A percentile compares a stretch with the other conserved stretches of the same genome.
phyloP scores from a whole-genome alignment of 2,329 filamentous ascomycete species.

The Fusarium liriodendri region DNA sequence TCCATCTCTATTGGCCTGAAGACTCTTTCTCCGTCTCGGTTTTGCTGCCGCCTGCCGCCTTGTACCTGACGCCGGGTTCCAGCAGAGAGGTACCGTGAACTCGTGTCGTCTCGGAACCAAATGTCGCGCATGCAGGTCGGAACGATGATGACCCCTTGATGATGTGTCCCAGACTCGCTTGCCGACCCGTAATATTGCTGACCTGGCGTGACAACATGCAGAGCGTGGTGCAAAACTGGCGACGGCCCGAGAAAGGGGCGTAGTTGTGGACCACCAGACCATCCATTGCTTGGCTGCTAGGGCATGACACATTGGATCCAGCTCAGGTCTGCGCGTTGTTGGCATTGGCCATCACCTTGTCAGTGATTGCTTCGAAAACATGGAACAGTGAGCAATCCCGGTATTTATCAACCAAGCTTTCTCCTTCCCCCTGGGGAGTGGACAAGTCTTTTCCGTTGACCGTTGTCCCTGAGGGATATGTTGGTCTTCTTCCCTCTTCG shows the following conservation, averaged over 20 bases:
- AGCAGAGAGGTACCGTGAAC: background rate
- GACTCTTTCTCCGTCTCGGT: background rate
- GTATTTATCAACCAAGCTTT: slow-evolving; percentile 76
- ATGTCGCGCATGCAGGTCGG: slow-evolving; percentile 4
- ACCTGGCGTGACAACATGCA: slow-evolving; percentile 18
- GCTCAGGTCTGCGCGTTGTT: slow-evolving; percentile 22
- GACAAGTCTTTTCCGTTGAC: slow-evolving; percentile 68
- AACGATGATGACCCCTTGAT: background rate
- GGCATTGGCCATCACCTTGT: slow-evolving; percentile 48
- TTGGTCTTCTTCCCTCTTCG: slow-evolving; percentile 75
- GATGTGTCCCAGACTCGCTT: slow-evolving; percentile 1
- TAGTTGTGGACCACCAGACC: slow-evolving; percentile 11
- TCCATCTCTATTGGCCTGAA: slow-evolving; percentile 10
- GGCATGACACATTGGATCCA: slow-evolving; percentile 4
- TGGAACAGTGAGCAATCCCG: slow-evolving; percentile 75
- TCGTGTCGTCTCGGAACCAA: background rate
- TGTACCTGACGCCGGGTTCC: slow-evolving; percentile 1
- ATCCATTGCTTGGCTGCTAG: slow-evolving; percentile 1
- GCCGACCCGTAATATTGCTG: background rate
- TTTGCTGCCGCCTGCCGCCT: background rate
- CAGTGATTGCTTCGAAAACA: slow-evolving; percentile 74
- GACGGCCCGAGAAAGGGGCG: slow-evolving; percentile 29
- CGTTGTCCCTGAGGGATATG: slow-evolving; percentile 75
- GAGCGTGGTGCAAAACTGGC: slow-evolving; percentile 15
- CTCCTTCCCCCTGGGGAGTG: slow-evolving; percentile 10